Conservation (phyloP, 2,329 filamentous ascomycete genomes). For the Scleromitrula shiraiana region DNA sequence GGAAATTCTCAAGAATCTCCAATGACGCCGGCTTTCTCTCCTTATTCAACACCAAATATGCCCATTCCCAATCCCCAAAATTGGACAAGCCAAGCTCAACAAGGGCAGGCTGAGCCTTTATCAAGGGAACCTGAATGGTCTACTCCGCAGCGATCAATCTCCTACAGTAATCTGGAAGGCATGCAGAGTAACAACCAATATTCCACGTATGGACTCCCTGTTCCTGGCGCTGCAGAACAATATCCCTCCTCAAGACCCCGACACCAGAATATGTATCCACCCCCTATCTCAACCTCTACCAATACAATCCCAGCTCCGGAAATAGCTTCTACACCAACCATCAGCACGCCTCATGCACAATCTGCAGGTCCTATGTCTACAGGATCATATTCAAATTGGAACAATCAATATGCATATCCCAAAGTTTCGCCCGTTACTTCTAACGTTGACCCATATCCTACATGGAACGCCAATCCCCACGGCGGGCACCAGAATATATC, state of each 20-base stretch:
- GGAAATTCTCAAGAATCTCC: conserved; percentile 43
- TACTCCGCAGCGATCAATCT: conserved; percentile 28
- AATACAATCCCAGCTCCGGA: conserved; percentile 17
- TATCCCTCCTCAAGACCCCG: conserved; percentile 3
- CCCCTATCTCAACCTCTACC: conserved; percentile 19
- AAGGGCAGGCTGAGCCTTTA: conserved; percentile 22
- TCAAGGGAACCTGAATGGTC: conserved; percentile 28
- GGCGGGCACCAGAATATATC: conserved; percentile 15
- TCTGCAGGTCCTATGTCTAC: conserved; percentile 12
- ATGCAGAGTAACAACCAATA: conserved; percentile 25
- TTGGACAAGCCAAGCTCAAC: conserved; percentile 24
- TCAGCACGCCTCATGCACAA: conserved; percentile 19
- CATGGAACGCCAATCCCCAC: conserved; percentile 20
- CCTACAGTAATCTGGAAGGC: conserved; percentile 28
- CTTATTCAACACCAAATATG: conserved; percentile 36
- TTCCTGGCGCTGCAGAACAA: conserved; percentile 1
- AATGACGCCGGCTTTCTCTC: conserved; percentile 42
- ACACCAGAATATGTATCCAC: conserved; percentile 21
- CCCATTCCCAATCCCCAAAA: conserved; percentile 24
- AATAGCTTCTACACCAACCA: conserved; percentile 16
- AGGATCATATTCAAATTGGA: conserved; percentile 23
- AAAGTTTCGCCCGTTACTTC: conserved; percentile 17
- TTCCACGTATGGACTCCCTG: conserved; percentile 19
- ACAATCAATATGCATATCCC: conserved; percentile 20
- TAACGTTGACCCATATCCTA: conserved; percentile 21